Evolutionary conservation across 306 rosid species (phyloP).

Genomic region (Cucurbita ficifolia): DNA sequence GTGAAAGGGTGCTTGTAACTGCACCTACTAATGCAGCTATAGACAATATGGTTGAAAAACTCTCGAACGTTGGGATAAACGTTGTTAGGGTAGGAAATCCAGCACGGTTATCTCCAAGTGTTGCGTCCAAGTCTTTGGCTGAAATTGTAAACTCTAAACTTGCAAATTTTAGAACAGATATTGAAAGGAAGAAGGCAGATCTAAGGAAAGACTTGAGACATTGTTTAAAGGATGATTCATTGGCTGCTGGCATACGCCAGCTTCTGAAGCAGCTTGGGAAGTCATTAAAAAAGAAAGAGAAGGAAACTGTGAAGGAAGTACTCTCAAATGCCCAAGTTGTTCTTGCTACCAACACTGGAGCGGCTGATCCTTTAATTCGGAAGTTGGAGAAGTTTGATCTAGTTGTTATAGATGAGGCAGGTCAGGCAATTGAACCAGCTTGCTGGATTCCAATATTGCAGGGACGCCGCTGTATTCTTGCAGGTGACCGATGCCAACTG

Average conservation of each 20-base stretch:
- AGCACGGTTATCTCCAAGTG: conserved; percentile 51
- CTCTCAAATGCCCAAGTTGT: conserved; percentile 64
- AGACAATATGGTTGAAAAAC: conserved; percentile 75
- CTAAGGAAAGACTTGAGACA: conserved; percentile 61
- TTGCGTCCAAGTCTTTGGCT: conserved; percentile 59
- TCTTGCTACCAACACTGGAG: conserved; percentile 76
- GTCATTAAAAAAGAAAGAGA: conserved; percentile 63
- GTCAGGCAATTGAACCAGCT: conserved; percentile 82
- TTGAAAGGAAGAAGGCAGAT: conserved; percentile 70
- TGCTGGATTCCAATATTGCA: conserved; percentile 72
- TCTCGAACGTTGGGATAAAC: conserved; percentile 36
- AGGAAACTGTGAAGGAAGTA: conserved; percentile 53
- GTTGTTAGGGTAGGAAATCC: conserved; percentile 81
- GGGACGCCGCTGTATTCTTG: conserved; percentile 71
- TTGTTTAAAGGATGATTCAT: conserved; percentile 63
- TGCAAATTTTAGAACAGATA: conserved; percentile 38
- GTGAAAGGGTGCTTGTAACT: conserved; percentile 77
- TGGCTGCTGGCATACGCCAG: conserved; percentile 83
- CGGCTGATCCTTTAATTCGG: conserved; percentile 64
- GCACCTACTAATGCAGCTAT: conserved; percentile 85
- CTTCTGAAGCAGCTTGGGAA: conserved; percentile 62
- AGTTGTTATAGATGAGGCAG: conserved; percentile 75
- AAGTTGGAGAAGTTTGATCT: conserved; percentile 53
- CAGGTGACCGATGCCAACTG: conserved; percentile 78
- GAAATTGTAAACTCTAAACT: conserved; percentile 60